Evolutionary conservation across 2,329 filamentous ascomycete species (phyloP).

Genomic region (Arthrobotrys conoides): DNA sequence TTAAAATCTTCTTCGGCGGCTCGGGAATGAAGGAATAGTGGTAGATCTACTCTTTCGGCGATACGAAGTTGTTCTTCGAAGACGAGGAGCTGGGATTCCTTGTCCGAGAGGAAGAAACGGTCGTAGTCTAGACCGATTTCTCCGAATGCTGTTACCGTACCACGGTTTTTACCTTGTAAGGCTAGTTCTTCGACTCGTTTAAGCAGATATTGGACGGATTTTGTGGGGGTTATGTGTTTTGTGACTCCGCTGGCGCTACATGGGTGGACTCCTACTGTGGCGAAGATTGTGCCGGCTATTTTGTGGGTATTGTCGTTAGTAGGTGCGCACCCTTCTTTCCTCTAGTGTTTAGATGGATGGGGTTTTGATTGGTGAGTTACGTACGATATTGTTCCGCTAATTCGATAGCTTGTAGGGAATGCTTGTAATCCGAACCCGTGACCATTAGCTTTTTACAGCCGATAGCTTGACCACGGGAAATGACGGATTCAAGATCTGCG

Average conservation of each 20-base stretch:
- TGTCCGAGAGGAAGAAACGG: conserved; percentile 84
- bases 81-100: conserved; percentile 83
- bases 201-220: conserved; percentile 67
- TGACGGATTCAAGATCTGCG: conserved; percentile 80
- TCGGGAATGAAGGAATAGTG: conserved; percentile 91
- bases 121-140: conserved; percentile 98
- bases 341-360: not conserved
- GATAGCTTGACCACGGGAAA: conserved; percentile 81
- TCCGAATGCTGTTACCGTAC: conserved; percentile 83
- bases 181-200: conserved; percentile 77
- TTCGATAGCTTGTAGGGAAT: conserved; percentile 80
- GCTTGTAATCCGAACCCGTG: conserved; percentile 87
- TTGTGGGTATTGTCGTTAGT: conserved; percentile 9
- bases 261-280: conserved; percentile 93
- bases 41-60: conserved; percentile 81
- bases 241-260: conserved; percentile 88
- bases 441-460: conserved; percentile 93
- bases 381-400: conserved; percentile 81
- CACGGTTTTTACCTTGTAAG: conserved; percentile 71
- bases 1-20: conserved; percentile 91
- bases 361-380: conserved; percentile 63
- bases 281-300: conserved; percentile 83
- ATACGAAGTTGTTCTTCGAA: conserved; percentile 87
- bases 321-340: too few relatives aligned
- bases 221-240: conserved; percentile 67